Percentiles rank a stretch among this genome's conserved stretches.
phyloP scores from a whole-genome alignment of 176 grass and related monocot genomes.

The Calamus simplicifolius region DNA sequence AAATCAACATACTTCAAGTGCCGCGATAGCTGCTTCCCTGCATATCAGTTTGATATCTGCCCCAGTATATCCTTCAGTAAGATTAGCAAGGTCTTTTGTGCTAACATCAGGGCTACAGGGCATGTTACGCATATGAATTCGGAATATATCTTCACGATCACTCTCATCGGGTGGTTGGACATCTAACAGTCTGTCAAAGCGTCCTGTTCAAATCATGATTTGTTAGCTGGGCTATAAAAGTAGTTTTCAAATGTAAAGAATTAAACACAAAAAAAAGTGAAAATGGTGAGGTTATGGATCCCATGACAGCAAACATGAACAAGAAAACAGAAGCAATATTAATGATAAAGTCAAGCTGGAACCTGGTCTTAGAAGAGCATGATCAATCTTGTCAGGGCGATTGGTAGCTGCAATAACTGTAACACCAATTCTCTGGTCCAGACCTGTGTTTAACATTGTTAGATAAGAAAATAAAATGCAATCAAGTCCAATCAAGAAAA shows the following conservation, averaged over 20 bases:
- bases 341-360: not conserved
- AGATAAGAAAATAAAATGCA: slow-evolving; percentile 1
- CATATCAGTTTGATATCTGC: slow-evolving; percentile 83
- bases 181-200: slow-evolving; percentile 83
- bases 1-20: slow-evolving; percentile 63
- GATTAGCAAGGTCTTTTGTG: slow-evolving; percentile 60
- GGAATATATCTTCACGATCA: slow-evolving; percentile 72
- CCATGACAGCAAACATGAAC: not conserved
- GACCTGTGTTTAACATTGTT: slow-evolving; percentile 43
- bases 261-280: not conserved
- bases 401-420: slow-evolving; percentile 95
- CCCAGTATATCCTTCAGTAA: slow-evolving; percentile 82
- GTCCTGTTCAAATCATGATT: slow-evolving; percentile 37
- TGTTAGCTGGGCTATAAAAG: not conserved
- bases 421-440: slow-evolving; percentile 56
- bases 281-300: not conserved
- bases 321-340: not conserved
- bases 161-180: slow-evolving; percentile 71
- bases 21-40: slow-evolving; percentile 77
- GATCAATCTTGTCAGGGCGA: slow-evolving; percentile 95
- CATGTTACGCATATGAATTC: slow-evolving; percentile 54
- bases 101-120: slow-evolving; percentile 50
- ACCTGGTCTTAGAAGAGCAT: slow-evolving; percentile 86
- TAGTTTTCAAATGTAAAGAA: not conserved
- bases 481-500: too few relatives aligned